phyloP scores from a whole-genome alignment of 169 alveolate genomes.

The Plasmodium inui region DNA sequence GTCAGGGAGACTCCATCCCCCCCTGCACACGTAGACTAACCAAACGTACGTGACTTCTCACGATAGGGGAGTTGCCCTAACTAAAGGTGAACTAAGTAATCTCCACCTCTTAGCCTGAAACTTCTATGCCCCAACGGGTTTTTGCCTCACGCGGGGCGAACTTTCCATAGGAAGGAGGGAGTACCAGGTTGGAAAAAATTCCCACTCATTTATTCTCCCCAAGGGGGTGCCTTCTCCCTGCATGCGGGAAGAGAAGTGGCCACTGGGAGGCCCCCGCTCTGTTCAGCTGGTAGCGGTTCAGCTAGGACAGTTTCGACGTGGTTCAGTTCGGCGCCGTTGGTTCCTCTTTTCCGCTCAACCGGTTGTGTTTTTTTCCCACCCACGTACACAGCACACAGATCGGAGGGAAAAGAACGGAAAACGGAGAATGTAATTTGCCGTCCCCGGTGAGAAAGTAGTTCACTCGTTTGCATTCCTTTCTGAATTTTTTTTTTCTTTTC shows the following conservation, averaged over 20 bases:
- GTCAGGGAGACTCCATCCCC: not conserved
- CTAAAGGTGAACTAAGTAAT: not conserved
- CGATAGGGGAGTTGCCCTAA: not conserved
- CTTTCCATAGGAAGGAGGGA: not conserved
- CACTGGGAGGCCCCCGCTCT: not conserved
- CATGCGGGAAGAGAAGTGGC: not conserved
- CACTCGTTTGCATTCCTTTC: not conserved
- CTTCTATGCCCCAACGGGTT: not conserved
- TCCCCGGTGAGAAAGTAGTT: not conserved
- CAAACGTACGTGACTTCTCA: not conserved
- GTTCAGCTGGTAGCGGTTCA: not conserved
- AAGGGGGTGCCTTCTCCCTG: not conserved
- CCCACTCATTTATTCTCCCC: not conserved
- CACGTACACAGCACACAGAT: not conserved
- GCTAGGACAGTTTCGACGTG: not conserved
- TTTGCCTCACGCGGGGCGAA: not conserved
- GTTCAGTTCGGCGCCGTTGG: not conserved
- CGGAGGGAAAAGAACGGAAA: not conserved
- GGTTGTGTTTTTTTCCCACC: not conserved
- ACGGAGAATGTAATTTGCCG: not conserved
- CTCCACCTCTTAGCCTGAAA: not conserved
- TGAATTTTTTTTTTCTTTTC: not conserved
- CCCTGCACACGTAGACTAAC: not conserved
- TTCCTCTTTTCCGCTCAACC: not conserved
- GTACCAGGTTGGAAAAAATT: not conserved